A percentile compares a stretch with the other conserved stretches of the same genome.
phyloP scores from a whole-genome alignment of 2,329 filamentous ascomycete genomes.

The Sarocladiaceae sp. region DNA sequence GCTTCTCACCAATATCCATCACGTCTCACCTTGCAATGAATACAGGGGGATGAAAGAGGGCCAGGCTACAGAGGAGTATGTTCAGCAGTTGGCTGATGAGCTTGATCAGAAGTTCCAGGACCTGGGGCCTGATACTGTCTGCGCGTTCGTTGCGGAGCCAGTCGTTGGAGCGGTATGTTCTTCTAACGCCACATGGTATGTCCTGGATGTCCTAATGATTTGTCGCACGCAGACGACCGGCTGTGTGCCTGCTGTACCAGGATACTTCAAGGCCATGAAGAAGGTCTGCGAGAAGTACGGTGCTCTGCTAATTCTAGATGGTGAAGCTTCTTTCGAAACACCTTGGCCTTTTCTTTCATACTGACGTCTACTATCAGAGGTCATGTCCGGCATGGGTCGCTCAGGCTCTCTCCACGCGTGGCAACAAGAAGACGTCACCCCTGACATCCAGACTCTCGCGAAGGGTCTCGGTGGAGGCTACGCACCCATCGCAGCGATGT shows the following conservation, averaged over 20 bases:
- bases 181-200: conserved; percentile 13
- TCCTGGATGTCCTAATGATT: background rate
- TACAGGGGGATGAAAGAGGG: conserved; percentile 50
- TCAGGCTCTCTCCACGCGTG: conserved; percentile 31
- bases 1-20: conserved; percentile 49
- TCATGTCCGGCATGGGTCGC: conserved; percentile 21
- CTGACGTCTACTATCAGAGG: conserved; percentile 10
- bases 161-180: conserved; percentile 60
- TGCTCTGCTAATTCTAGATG: conserved; percentile 65
- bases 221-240: conserved; percentile 38
- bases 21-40: conserved; percentile 61
- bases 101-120: conserved; percentile 62
- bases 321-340: conserved; percentile 1
- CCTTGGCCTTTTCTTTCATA: background rate
- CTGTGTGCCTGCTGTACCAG: conserved; percentile 59
- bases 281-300: conserved; percentile 65
- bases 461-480: conserved; percentile 65
- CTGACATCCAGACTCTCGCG: conserved; percentile 62
- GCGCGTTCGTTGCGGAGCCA: conserved; percentile 68
- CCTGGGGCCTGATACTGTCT: conserved; percentile 61
- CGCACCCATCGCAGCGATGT: conserved; percentile 50
- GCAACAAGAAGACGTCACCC: conserved; percentile 52
- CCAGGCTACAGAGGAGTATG: conserved; percentile 56
- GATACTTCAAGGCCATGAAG: conserved; percentile 66
- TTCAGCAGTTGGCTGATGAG: conserved; percentile 56